Evolutionary conservation across 2,329 filamentous ascomycete genomes (phyloP).

Genomic region (Pseudogymnoascus pannorum): DNA sequence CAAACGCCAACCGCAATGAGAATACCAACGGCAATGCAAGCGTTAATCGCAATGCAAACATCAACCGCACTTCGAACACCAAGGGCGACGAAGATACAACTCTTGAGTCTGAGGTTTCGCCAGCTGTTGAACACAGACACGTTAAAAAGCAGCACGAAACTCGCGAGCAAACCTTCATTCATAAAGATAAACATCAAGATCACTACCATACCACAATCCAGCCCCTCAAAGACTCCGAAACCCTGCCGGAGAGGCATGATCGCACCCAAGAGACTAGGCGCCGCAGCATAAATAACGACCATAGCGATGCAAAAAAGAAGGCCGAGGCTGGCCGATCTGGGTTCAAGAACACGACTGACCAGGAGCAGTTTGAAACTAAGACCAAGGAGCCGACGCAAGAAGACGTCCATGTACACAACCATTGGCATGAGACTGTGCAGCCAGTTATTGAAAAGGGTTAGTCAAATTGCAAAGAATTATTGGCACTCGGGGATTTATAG

Average conservation of each 20-base stretch:
- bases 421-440: slow-evolving; percentile 5
- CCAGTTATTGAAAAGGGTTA: slow-evolving; percentile 12
- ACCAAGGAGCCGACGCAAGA: neutral
- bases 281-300: slow-evolving; percentile 3
- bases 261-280: neutral
- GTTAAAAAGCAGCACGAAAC: slow-evolving; percentile 14
- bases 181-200: slow-evolving; percentile 2
- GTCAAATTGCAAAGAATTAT: neutral
- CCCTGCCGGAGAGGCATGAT: neutral
- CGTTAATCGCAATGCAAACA: neutral
- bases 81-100: slow-evolving; percentile 14
- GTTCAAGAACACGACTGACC: neutral
- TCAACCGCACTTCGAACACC: neutral
- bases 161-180: slow-evolving; percentile 3
- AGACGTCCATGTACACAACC: neutral
- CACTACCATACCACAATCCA: slow-evolving; percentile 3
- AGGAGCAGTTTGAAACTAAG: slow-evolving; percentile 13
- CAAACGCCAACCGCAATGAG: neutral
- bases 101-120: slow-evolving; percentile 13
- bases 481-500: neutral
- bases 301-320: neutral
- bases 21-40: neutral
- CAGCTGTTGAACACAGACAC: slow-evolving; percentile 19
- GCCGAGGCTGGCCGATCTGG: neutral
- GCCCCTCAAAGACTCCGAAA: neutral